phyloP scores from a whole-genome alignment of 108 stramenopile genomes.

The Nannochloropsis salina region DNA sequence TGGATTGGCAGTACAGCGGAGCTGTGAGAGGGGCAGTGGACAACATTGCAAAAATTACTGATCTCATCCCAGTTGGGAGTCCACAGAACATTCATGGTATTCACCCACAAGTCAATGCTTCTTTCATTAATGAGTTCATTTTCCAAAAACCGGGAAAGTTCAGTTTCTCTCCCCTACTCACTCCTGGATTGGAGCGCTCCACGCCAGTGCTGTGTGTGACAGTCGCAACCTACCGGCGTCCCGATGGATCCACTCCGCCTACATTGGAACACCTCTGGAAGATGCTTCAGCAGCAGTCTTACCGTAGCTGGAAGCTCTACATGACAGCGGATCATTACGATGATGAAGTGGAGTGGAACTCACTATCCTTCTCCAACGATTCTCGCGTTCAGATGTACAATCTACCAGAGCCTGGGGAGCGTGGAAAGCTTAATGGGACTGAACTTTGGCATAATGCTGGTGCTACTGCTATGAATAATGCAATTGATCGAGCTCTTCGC shows the following conservation, averaged over 20 bases:
- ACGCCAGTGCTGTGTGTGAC: not conserved
- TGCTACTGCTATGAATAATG: too few species aligned
- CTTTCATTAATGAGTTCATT: not conserved
- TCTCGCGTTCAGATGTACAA: too few species aligned
- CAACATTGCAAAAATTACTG: slow-evolving; percentile 7
- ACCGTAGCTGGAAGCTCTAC: not conserved
- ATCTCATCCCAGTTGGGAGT: not conserved
- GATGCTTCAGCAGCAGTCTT: slow-evolving; percentile 11
- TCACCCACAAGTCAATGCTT: not conserved
- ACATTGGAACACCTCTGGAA: not conserved
- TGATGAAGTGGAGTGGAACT: too few species aligned
- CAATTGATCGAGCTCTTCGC: too few species aligned
- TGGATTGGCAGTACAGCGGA: not conserved
- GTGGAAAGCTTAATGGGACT: too few species aligned
- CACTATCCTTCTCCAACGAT: too few species aligned
- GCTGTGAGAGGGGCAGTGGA: not conserved
- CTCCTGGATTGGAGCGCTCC: not conserved
- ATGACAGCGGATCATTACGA: not conserved
- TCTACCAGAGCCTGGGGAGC: too few species aligned
- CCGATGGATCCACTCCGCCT: not conserved
- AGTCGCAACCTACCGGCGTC: not conserved
- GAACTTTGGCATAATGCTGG: too few species aligned
- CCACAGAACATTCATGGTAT: not conserved
- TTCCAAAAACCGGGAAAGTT: not conserved
- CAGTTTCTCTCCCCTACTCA: slow-evolving; percentile 11